Percentiles rank a stretch among this genome's conserved stretches.
Conservation (phyloP, 495 filamentous ascomycete species). For the Xylaria cubensis region DNA sequence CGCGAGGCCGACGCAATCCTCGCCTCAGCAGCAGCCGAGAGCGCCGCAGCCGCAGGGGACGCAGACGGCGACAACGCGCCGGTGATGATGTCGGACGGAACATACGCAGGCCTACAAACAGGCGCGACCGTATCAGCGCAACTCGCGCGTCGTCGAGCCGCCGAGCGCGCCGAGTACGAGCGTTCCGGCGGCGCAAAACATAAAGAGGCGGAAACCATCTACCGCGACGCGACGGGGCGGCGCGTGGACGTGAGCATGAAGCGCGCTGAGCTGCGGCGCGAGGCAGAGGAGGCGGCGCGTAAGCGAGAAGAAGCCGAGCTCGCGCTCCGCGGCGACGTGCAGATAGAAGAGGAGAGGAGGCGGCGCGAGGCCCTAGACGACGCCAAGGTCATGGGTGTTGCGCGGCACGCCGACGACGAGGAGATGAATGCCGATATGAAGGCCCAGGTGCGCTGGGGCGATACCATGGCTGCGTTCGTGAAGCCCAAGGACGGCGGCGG, state of each 20-base stretch:
- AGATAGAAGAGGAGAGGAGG: conserved; percentile 63
- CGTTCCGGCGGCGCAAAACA: conserved; percentile 33
- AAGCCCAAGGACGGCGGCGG: conserved; percentile 44
- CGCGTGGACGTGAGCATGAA: conserved; percentile 91
- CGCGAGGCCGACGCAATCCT: conserved; percentile 85
- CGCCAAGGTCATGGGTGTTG: conserved; percentile 79
- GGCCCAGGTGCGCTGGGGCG: conserved; percentile 81
- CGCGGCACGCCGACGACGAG: conserved; percentile 79
- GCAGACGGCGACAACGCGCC: conserved; percentile 51
- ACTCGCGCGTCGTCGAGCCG: conserved; percentile 59
- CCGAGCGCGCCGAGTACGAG: conserved; percentile 55
- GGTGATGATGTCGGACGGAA: conserved; percentile 81
- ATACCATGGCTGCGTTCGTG: conserved; percentile 87
- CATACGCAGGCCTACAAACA: conserved; percentile 83
- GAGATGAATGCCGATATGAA: conserved; percentile 84
- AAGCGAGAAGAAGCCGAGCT: conserved; percentile 67
- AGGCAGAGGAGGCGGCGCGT: conserved; percentile 71
- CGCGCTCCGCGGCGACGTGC: conserved; percentile 82
- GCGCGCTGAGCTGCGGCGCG: conserved; percentile 79
- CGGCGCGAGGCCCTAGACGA: conserved; percentile 71
- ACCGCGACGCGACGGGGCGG: conserved; percentile 90
- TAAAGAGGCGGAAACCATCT: conserved; percentile 75
- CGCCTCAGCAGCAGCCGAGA: conserved; percentile 72
- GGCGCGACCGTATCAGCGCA: conserved; percentile 80
- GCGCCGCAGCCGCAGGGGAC: conserved; percentile 58